These are phyloP conservation scores for Picea mariana DNA, from an alignment of 83 land plant species.

Conservation along the genomic window DNA sequence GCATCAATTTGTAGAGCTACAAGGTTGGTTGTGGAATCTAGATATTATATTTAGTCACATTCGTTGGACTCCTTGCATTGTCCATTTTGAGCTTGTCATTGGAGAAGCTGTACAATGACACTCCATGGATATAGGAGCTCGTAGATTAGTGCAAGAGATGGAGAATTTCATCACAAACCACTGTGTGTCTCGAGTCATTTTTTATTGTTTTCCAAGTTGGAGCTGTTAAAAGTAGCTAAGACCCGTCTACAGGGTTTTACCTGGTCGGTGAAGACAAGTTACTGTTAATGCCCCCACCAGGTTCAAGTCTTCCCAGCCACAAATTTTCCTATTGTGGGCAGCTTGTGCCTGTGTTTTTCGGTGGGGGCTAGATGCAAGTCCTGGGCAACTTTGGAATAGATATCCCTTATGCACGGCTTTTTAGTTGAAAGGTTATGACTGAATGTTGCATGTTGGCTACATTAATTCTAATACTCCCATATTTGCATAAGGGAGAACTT, in stretches of 20 bases:
- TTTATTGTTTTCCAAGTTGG: background rate
- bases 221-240: background rate
- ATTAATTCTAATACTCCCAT: too few species aligned
- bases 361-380: too few species aligned
- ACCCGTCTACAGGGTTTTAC: background rate
- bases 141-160: background rate
- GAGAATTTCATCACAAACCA: background rate
- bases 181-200: background rate
- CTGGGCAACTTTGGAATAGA: too few species aligned
- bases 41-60: background rate
- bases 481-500: too few species aligned
- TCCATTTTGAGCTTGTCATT: background rate
- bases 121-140: background rate
- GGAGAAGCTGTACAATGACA: background rate
- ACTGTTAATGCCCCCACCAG: too few species aligned
- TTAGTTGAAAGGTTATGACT: too few species aligned
- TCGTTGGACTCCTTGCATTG: background rate
- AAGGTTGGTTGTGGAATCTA: background rate
- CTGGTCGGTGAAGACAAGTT: too few species aligned
- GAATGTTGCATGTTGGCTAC: too few species aligned
- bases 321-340: too few species aligned
- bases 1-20: background rate
- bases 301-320: too few species aligned
- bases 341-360: too few species aligned
- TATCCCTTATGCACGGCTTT: too few species aligned